A percentile compares a stretch with the other conserved stretches of the same genome.
phyloP scores from a whole-genome alignment of 1,139 yeast species.

The Kluyveromyces sp. region DNA sequence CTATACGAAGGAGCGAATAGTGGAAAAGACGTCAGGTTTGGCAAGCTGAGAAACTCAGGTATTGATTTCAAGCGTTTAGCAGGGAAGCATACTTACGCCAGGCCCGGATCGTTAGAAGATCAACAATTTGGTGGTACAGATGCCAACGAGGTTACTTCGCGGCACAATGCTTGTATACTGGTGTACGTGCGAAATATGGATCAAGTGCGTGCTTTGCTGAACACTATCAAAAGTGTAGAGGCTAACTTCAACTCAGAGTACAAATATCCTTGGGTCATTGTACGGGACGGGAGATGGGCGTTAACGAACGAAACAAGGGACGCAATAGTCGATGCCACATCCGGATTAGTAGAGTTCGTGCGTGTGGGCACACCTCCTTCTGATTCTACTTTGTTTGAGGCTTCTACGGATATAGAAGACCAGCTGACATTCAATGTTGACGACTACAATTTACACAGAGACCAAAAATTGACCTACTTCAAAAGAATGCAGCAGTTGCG shows the following conservation, averaged over 20 bases:
- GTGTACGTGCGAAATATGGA: neutral
- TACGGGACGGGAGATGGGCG: neutral
- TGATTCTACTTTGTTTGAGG: neutral
- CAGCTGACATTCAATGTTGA: neutral
- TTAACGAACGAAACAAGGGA: neutral
- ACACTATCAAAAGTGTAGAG: slow-evolving; percentile 1
- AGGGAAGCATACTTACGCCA: neutral
- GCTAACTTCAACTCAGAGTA: neutral
- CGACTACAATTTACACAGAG: neutral
- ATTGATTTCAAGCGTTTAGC: neutral
- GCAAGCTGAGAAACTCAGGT: neutral
- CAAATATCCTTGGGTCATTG: slow-evolving; percentile 4
- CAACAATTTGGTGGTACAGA: neutral
- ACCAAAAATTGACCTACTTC: neutral
- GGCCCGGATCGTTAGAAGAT: neutral
- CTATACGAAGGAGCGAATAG: neutral
- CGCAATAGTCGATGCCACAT: neutral
- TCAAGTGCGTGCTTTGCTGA: neutral
- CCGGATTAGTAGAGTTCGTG: neutral
- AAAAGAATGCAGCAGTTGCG: neutral
- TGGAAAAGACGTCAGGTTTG: neutral
- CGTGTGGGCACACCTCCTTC: neutral
- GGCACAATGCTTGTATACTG: slow-evolving; percentile 1
- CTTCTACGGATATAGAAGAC: neutral
- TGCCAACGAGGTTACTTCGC: neutral